Evolutionary conservation across 495 filamentous ascomycete genomes (phyloP).

Genomic region (Trichoderma orchidacearum): DNA sequence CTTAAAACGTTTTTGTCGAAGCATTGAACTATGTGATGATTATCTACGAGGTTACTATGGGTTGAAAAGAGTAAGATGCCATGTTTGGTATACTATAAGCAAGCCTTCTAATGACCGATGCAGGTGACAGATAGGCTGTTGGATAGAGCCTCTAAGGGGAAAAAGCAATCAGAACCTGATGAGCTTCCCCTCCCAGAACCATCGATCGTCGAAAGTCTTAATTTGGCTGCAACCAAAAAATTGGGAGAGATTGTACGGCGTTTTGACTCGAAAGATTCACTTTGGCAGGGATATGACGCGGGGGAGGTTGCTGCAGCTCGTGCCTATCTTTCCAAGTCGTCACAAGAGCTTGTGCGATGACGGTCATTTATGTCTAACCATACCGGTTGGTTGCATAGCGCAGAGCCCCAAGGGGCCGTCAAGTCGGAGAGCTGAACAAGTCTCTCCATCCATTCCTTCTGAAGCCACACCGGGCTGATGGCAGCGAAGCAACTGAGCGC

Average conservation of each 20-base stretch:
- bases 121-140: slow-evolving; percentile 28
- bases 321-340: slow-evolving; percentile 45
- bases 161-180: slow-evolving; percentile 20
- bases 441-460: too few species aligned
- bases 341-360: slow-evolving; percentile 18
- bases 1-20: slow-evolving; percentile 71
- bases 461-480: too few species aligned
- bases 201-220: slow-evolving; percentile 49
- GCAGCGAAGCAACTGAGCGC: too few species aligned
- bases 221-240: slow-evolving; percentile 57
- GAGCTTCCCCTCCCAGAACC: slow-evolving; percentile 30
- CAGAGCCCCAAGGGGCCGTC: too few species aligned
- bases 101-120: background rate
- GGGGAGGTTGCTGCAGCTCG: slow-evolving; percentile 68
- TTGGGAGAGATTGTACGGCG: slow-evolving; percentile 63
- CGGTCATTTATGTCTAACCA: too few species aligned
- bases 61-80: slow-evolving; percentile 55
- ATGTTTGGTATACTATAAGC: background rate
- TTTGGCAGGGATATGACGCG: slow-evolving; percentile 58
- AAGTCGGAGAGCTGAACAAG: too few species aligned
- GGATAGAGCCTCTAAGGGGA: slow-evolving; percentile 14
- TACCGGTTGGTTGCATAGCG: slow-evolving; percentile 5
- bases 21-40: slow-evolving; percentile 84
- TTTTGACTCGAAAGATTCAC: slow-evolving; percentile 41
- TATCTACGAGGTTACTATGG: slow-evolving; percentile 91